Evolutionary conservation across 176 grass and related monocot genomes (phyloP).

Genomic region (Echinochloa phyllopogon): DNA sequence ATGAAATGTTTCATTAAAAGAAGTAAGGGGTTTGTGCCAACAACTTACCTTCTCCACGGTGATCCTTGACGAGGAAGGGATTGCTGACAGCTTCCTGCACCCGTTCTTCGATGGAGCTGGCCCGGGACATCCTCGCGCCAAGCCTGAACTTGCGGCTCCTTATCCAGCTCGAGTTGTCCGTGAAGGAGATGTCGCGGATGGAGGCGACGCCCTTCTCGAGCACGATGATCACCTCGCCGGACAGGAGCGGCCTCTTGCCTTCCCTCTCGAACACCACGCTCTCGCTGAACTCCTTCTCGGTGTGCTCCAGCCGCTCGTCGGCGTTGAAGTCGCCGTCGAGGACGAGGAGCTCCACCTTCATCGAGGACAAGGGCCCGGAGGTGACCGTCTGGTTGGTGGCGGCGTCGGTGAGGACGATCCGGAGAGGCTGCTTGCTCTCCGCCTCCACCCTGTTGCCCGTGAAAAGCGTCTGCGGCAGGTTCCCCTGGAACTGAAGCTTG

Average conservation of each 20-base stretch:
- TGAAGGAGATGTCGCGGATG: slow-evolving; percentile 72
- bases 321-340: slow-evolving; percentile 93
- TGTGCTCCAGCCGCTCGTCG: slow-evolving; percentile 71
- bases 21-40: neutral
- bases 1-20: neutral
- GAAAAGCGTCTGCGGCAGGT: slow-evolving; percentile 75
- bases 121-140: slow-evolving; percentile 65
- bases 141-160: slow-evolving; percentile 85
- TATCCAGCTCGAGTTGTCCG: slow-evolving; percentile 94
- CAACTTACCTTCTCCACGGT: slow-evolving; percentile 88
- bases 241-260: slow-evolving; percentile 76
- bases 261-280: slow-evolving; percentile 83
- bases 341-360: slow-evolving; percentile 81
- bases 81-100: slow-evolving; percentile 84
- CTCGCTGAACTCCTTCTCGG: slow-evolving; percentile 77
- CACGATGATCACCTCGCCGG: slow-evolving; percentile 69
- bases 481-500: slow-evolving; percentile 73
- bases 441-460: slow-evolving; percentile 76
- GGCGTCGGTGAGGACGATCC: slow-evolving; percentile 68
- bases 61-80: slow-evolving; percentile 90
- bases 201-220: slow-evolving; percentile 73
- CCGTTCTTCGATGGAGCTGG: slow-evolving; percentile 49
- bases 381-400: slow-evolving; percentile 55
- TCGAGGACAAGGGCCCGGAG: slow-evolving; percentile 52
- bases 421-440: slow-evolving; percentile 64